Conservation (phyloP, 495 filamentous ascomycete genomes). For the Aspergillus baeticus region DNA sequence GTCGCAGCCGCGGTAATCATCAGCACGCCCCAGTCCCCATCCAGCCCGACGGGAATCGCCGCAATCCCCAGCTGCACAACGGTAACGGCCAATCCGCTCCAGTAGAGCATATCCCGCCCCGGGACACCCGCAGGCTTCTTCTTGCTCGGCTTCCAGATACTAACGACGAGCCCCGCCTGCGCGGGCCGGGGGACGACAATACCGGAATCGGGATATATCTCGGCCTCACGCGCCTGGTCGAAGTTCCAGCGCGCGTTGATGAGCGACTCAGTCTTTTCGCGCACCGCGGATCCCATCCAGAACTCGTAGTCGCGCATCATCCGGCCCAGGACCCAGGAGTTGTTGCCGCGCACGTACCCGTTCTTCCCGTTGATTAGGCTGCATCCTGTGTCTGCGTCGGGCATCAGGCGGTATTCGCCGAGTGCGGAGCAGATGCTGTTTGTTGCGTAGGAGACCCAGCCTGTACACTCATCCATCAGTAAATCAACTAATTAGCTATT, state of each 20-base stretch:
- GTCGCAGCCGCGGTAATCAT: conserved; percentile 41
- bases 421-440: conserved; percentile 36
- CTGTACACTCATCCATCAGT: neutral
- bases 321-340: conserved; percentile 49
- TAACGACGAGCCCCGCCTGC: conserved; percentile 20
- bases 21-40: conserved; percentile 45
- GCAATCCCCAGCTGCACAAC: conserved; percentile 48
- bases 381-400: conserved; percentile 19
- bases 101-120: conserved; percentile 31
- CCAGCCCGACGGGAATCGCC: conserved; percentile 38
- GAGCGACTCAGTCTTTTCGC: conserved; percentile 12
- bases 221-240: conserved; percentile 6
- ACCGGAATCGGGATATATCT: conserved; percentile 4
- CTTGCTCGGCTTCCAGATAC: conserved; percentile 17
- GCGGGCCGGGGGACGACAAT: conserved; percentile 7
- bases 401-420: conserved; percentile 44
- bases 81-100: conserved; percentile 30
- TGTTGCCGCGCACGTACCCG: conserved; percentile 43
- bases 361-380: conserved; percentile 43
- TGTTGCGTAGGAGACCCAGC: conserved; percentile 49
- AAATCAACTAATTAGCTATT: neutral
- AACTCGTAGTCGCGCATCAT: conserved; percentile 48
- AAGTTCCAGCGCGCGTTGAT: conserved; percentile 18
- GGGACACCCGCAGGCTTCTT: conserved; percentile 2
- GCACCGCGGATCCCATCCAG: conserved; percentile 26